Evolutionary conservation across 768 basidiomycete genomes (phyloP).

Genomic region (Auriculariales sp.): DNA sequence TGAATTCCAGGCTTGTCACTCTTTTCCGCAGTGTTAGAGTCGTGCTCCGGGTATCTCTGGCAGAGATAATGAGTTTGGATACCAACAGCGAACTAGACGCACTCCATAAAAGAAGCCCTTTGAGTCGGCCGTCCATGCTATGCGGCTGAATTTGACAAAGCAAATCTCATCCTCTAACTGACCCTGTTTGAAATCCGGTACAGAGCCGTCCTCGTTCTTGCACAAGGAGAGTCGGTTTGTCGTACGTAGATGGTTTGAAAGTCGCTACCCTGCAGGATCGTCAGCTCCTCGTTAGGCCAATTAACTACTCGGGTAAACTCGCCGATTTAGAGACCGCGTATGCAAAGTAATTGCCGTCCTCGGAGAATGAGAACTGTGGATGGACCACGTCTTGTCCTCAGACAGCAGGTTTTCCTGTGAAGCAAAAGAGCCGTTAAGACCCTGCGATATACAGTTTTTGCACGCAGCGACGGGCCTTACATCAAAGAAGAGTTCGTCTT

Average conservation of each 20-base stretch:
- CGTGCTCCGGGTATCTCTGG: slow-evolving; percentile 42
- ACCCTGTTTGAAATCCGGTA: slow-evolving; percentile 25
- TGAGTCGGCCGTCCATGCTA: slow-evolving; percentile 65
- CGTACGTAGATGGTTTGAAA: slow-evolving; percentile 57
- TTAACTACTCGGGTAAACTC: slow-evolving; percentile 5
- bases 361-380: slow-evolving; percentile 46
- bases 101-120: slow-evolving; percentile 66
- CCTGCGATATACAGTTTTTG: too few species aligned
- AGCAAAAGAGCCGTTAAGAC: neutral
- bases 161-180: slow-evolving; percentile 52
- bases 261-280: slow-evolving; percentile 67
- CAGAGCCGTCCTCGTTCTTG: slow-evolving; percentile 18
- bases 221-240: slow-evolving; percentile 43
- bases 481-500: slow-evolving; percentile 69
- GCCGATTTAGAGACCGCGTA: slow-evolving; percentile 70
- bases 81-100: neutral
- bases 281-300: slow-evolving; percentile 1
- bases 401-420: slow-evolving; percentile 59
- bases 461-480: slow-evolving; percentile 20
- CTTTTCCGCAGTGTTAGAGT: slow-evolving; percentile 26
- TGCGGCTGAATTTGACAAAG: slow-evolving; percentile 61
- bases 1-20: slow-evolving; percentile 39
- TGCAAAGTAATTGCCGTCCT: slow-evolving; percentile 55
- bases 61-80: neutral
- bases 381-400: slow-evolving; percentile 55